These are phyloP conservation scores for Mimosa pudica DNA, from an alignment of 306 rosid species.

Conservation along the genomic window DNA sequence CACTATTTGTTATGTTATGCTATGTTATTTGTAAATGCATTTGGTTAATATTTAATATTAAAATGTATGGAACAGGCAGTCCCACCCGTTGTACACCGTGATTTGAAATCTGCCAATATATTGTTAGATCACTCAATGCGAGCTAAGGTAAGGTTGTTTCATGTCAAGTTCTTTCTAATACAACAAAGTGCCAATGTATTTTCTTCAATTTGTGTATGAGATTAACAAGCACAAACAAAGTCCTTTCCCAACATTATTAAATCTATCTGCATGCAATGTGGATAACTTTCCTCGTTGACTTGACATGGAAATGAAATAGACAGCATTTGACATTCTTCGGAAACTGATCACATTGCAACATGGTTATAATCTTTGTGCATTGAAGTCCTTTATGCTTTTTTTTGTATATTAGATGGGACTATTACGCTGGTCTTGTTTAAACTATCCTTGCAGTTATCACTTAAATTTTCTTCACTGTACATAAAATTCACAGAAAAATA, in stretches of 20 bases:
- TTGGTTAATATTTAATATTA: constrained; percentile 26
- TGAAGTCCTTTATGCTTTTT: background rate
- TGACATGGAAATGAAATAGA: background rate
- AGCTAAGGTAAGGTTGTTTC: constrained; percentile 63
- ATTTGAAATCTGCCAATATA: constrained; percentile 79
- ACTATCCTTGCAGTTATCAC: background rate
- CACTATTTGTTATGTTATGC: background rate
- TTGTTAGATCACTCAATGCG: constrained; percentile 70
- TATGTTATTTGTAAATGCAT: constrained; percentile 16
- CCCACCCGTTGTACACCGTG: constrained; percentile 82
- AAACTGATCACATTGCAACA: background rate
- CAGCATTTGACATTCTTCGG: background rate
- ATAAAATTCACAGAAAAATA: background rate
- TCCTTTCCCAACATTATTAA: background rate
- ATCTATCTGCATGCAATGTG: background rate
- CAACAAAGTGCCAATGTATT: background rate
- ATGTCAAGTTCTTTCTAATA: constrained; percentile 13
- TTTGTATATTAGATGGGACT: background rate
- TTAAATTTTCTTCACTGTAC: background rate
- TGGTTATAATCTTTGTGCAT: background rate
- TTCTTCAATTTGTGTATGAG: constrained; percentile 3
- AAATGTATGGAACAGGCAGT: constrained; percentile 65
- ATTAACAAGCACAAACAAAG: background rate
- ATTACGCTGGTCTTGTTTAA: background rate
- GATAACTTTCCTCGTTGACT: background rate